These are phyloP conservation scores for Jimgerdemannia flammicorona DNA, from an alignment of 192 early-diverging fungal genomes.

Conservation along the genomic window DNA sequence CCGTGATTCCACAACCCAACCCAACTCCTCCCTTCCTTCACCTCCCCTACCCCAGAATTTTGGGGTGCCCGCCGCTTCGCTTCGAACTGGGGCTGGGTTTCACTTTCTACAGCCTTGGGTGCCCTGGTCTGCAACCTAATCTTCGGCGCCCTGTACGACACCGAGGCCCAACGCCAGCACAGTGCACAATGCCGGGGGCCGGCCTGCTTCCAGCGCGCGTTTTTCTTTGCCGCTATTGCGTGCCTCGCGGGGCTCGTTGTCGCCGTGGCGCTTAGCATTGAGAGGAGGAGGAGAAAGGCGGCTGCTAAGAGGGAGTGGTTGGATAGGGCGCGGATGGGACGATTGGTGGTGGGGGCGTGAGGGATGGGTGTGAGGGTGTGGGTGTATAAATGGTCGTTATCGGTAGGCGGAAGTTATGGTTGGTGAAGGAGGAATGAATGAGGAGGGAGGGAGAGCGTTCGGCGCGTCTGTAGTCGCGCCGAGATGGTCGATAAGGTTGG, in stretches of 20 bases:
- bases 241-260: background rate
- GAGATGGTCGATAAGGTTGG: too few species aligned
- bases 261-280: background rate
- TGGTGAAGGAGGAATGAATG: too few species aligned
- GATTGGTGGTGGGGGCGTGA: too few species aligned
- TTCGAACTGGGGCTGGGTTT: slow-evolving; percentile 52
- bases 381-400: too few species aligned
- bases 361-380: too few species aligned
- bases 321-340: background rate
- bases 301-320: background rate
- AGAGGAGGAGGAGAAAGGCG: background rate
- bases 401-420: too few species aligned
- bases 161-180: background rate
- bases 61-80: background rate
- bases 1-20: too few species aligned
- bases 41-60: too few species aligned
- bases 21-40: too few species aligned
- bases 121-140: slow-evolving; percentile 60
- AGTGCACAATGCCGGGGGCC: background rate
- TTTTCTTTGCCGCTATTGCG: background rate
- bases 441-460: too few species aligned
- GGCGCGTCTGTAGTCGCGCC: too few species aligned
- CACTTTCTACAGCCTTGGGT: slow-evolving; percentile 55
- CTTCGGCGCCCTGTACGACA: slow-evolving; percentile 57
- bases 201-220: background rate